Base-by-base conservation (phyloP, 495 filamentous ascomycete species). In the Pyrenula aspistea region DNA sequence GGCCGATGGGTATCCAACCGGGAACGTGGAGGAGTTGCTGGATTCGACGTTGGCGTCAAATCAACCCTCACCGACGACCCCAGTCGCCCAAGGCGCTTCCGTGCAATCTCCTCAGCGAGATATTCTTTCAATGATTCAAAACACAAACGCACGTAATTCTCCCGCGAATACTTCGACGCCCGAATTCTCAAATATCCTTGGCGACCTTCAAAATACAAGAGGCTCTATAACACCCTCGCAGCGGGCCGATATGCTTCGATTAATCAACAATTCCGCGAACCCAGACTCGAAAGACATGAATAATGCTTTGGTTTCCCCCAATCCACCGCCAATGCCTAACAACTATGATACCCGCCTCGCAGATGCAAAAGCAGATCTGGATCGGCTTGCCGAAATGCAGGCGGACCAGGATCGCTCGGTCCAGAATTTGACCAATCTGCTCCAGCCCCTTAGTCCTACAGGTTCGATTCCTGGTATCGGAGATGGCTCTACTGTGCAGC, bases 91-190 rank as follows among this genome's bases (percentile, higher is more conserved):
- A 50, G 56, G 54, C 31, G 57, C 60, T 53, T 24, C 57, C 59
- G 31, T 15, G 31, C 31, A 42, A 42, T 8, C 31, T 42, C 75
- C 82, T 21, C 79, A 83, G 56, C 80, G 84, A 36, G 84, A 88
- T 58, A 95, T 96, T 73, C 87, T 95, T 82, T 89, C 85, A 60
- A 80, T 92, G 54, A 91, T 94, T 62, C 84, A 91, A 53, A 85
- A 85, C 60, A 80, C 85, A 55, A 92, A 91, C 65, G 84, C 86
- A 42, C 81, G 73, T 51, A 78, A 74, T 57, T 70, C 70, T 25
- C 70, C 69, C 59, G 68, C 67, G 51, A 74, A 60, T 48, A 59
- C 75, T 11, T 73, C 68, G 58, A 75, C 76, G 47, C 71, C 74
- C 56, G 85, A 94, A 62, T 86, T 95, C 55, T 81, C 87, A 3